Percentiles rank a stretch among this genome's conserved stretches.
These are phyloP conservation scores for Talaromyces liani DNA, from an alignment of 495 filamentous ascomycete genomes.

Conservation along the genomic window DNA sequence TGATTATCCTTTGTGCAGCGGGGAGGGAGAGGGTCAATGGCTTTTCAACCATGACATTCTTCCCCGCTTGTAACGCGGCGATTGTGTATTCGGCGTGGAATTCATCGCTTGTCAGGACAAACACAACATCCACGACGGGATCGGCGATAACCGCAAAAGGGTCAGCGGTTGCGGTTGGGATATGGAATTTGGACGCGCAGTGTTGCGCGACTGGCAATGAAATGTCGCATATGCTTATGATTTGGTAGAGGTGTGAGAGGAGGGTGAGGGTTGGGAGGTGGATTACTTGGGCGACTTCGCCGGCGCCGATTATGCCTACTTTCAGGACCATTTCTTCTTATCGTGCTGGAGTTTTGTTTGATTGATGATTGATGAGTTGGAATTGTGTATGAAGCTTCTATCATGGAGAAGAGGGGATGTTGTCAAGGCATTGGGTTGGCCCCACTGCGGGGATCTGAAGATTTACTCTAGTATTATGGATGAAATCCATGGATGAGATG, in stretches of 20 bases:
- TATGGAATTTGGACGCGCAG: constrained; percentile 19
- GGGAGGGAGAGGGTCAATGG: constrained; percentile 40
- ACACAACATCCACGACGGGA: constrained; percentile 39
- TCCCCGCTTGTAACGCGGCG: constrained; percentile 40
- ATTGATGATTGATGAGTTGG: background rate
- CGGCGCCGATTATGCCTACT: constrained; percentile 42
- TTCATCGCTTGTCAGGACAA: constrained; percentile 44
- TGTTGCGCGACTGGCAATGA: constrained; percentile 24
- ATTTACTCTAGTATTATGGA: too few species aligned
- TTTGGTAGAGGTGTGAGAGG: constrained; percentile 29
- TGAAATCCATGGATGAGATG: background rate
- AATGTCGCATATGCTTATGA: constrained; percentile 35
- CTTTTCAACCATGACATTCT: constrained; percentile 49
- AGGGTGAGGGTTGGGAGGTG: constrained; percentile 41
- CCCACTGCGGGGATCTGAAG: background rate
- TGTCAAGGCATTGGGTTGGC: background rate
- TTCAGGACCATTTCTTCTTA: background rate
- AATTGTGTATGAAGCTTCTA: background rate
- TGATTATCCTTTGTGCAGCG: constrained; percentile 32
- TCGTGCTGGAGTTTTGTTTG: background rate
- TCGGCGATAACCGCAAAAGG: constrained; percentile 18
- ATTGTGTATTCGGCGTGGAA: constrained; percentile 43
- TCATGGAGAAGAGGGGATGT: background rate
- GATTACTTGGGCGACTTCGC: constrained; percentile 39
- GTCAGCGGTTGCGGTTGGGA: constrained; percentile 16